Conservation (phyloP, 2,329 filamentous ascomycete species). For the Hyphodiscus sp. region DNA sequence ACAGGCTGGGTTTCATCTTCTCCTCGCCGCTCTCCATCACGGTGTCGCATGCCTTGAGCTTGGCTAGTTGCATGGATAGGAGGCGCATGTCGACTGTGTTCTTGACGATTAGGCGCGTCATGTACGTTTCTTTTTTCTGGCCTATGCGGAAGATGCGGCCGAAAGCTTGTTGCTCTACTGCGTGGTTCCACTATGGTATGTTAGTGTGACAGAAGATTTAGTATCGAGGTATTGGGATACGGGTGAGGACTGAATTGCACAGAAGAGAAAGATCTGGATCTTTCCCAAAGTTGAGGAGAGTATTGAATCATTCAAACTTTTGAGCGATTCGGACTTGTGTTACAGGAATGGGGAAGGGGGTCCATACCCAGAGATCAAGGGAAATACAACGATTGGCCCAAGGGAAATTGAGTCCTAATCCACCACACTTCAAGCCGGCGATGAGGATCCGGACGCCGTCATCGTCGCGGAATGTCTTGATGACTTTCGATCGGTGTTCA, state of each 20-base stretch:
- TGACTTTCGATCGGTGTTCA: slow-evolving; percentile 36
- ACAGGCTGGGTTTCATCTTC: slow-evolving; percentile 17
- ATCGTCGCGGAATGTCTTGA: slow-evolving; percentile 40
- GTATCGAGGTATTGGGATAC: too few species aligned
- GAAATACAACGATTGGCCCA: slow-evolving; percentile 42
- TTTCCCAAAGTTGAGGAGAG: too few species aligned
- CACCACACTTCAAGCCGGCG: slow-evolving; percentile 50
- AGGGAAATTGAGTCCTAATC: slow-evolving; percentile 49
- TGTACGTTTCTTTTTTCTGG: slow-evolving; percentile 52
- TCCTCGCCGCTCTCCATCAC: slow-evolving; percentile 20
- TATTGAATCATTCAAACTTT: too few species aligned
- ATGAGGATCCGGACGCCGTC: slow-evolving; percentile 41
- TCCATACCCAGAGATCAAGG: slow-evolving; percentile 27
- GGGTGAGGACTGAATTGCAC: neutral
- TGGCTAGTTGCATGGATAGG: slow-evolving; percentile 46
- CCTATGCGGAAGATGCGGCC: slow-evolving; percentile 58
- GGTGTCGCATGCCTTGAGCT: slow-evolving; percentile 40
- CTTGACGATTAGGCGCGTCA: slow-evolving; percentile 50
- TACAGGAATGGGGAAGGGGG: too few species aligned
- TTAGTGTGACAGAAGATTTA: neutral
- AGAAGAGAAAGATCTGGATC: neutral
- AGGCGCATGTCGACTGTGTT: slow-evolving; percentile 54
- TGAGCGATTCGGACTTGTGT: too few species aligned
- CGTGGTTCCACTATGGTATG: slow-evolving; percentile 27
- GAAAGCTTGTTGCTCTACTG: slow-evolving; percentile 54